These are phyloP conservation scores for Penicillium sp. DNA, from an alignment of 2,329 filamentous ascomycete species.

Conservation along the genomic window DNA sequence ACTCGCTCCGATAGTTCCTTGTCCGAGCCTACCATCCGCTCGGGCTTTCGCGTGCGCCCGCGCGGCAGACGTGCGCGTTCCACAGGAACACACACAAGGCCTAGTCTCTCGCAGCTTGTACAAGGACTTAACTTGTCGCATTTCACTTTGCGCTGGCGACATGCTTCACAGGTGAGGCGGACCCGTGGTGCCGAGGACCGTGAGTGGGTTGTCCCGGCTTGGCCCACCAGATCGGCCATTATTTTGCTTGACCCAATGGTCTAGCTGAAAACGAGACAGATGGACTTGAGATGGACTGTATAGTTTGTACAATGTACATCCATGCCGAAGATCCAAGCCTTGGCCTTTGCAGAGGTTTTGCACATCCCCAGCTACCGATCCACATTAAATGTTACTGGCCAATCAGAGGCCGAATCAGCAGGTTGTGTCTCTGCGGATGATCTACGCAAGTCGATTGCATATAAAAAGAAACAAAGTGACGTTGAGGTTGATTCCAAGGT, in stretches of 20 bases:
- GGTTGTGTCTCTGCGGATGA: background rate
- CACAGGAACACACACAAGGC: conserved; percentile 24
- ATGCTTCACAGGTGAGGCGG: conserved; percentile 26
- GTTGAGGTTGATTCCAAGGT: background rate
- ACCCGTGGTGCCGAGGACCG: conserved; percentile 18
- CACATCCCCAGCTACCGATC: background rate
- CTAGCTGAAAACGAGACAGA: background rate
- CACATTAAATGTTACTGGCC: background rate
- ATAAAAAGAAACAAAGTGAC: background rate
- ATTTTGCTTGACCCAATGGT: background rate
- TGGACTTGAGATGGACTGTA: background rate
- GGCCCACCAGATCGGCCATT: background rate
- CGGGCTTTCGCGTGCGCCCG: conserved; percentile 21
- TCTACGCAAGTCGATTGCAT: background rate
- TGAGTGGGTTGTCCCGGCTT: background rate
- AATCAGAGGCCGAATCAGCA: background rate
- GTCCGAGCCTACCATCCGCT: conserved; percentile 10
- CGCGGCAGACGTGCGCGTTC: conserved; percentile 28
- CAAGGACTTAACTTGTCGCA: conserved; percentile 30
- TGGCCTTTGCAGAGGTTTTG: background rate
- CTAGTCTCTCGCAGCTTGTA: conserved; percentile 23
- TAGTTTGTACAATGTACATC: background rate
- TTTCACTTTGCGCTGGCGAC: conserved; percentile 28
- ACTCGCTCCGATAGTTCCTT: conserved; percentile 20
- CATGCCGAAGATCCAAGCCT: background rate